Conservation (phyloP, 805 yeast species). For the Brettanomyces sp. region DNA sequence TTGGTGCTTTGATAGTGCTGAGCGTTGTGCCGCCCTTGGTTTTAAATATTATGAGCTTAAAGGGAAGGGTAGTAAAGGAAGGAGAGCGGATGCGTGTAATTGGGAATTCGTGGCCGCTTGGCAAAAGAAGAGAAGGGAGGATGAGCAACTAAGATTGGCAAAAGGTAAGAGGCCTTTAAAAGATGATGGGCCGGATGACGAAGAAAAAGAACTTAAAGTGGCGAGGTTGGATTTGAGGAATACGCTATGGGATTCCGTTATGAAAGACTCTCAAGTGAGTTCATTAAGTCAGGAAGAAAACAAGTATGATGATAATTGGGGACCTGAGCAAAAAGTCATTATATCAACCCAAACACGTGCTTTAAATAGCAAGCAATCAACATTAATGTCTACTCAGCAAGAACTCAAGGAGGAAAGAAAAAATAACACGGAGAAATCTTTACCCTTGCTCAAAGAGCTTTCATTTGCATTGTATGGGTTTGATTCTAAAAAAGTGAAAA, state of each 20-base stretch:
- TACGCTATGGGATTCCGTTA: conserved; percentile 17
- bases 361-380: not conserved
- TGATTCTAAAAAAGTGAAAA: conserved; percentile 7
- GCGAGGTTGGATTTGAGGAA: conserved; percentile 15
- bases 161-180: not conserved
- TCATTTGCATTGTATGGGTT: conserved; percentile 15
- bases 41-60: conserved; percentile 29
- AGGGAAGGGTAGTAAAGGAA: conserved; percentile 12
- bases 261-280: conserved; percentile 9
- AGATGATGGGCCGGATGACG: conserved; percentile 4
- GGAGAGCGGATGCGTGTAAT: conserved; percentile 26
- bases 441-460: conserved; percentile 9
- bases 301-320: not conserved
- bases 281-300: not conserved
- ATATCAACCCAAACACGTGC: not conserved
- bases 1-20: conserved; percentile 39
- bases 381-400: not conserved
- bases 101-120: conserved; percentile 7
- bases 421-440: not conserved
- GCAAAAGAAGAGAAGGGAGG: conserved; percentile 5
- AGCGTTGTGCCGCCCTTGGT: conserved; percentile 34
- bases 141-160: not conserved
- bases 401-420: not conserved
- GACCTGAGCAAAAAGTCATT: not conserved
- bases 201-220: conserved; percentile 17